Percentiles rank a stretch among this genome's conserved stretches.
Conservation (phyloP, 352 stramenopile species). For the Phytophthora pisi region DNA sequence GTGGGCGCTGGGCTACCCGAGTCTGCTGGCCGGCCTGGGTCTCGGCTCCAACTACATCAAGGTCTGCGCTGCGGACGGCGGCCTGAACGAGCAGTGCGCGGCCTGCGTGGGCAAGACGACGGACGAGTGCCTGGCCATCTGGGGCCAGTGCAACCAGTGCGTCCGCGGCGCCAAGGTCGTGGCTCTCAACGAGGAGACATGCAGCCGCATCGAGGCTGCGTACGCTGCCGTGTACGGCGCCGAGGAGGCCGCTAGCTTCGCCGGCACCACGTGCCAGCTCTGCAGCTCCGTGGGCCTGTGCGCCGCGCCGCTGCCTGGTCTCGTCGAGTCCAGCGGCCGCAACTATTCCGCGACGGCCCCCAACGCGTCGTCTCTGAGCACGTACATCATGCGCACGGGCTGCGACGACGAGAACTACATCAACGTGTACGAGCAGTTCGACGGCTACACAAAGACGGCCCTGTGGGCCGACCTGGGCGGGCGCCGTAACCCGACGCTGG, state of each 20-base stretch:
- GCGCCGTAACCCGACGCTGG: constrained; percentile 53
- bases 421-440: constrained; percentile 61
- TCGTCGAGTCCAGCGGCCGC: constrained; percentile 57
- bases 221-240: constrained; percentile 51
- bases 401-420: constrained; percentile 64
- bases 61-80: constrained; percentile 36
- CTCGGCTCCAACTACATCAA: constrained; percentile 56
- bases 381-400: constrained; percentile 52
- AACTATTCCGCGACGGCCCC: constrained; percentile 50
- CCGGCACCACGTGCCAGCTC: constrained; percentile 43
- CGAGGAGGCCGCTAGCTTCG: constrained; percentile 40
- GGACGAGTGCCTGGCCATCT: constrained; percentile 45
- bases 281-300: constrained; percentile 53
- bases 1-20: constrained; percentile 60
- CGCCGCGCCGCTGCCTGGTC: constrained; percentile 58
- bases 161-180: constrained; percentile 40
- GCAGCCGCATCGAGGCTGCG: constrained; percentile 40
- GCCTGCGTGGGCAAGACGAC: constrained; percentile 40
- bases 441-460: constrained; percentile 43
- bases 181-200: constrained; percentile 52
- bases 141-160: constrained; percentile 55
- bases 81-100: constrained; percentile 52
- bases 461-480: constrained; percentile 52
- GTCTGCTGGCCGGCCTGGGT: constrained; percentile 52
- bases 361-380: constrained; percentile 29